phyloP scores from a whole-genome alignment of 805 yeast species.

The Schwanniomyces yamadae region DNA sequence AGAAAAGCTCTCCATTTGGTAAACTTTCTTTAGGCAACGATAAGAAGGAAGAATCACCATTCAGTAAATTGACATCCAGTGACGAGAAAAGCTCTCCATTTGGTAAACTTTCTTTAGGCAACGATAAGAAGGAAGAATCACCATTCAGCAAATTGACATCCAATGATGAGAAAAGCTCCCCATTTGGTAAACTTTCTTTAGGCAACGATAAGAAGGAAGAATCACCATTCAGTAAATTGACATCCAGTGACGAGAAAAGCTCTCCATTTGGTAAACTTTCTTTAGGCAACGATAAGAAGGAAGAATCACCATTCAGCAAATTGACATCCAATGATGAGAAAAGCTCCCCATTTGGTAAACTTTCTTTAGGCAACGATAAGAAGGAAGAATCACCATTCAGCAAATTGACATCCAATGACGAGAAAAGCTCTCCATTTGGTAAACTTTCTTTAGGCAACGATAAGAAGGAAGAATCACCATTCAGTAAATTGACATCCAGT shows the following conservation, averaged over 20 bases:
- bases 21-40: neutral
- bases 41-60: constrained; percentile 4
- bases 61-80: constrained; percentile 2
- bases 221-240: neutral
- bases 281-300: neutral
- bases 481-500: neutral
- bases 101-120: neutral
- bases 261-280: neutral
- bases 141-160: neutral
- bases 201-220: neutral
- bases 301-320: constrained; percentile 8
- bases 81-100: neutral
- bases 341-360: neutral
- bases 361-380: neutral
- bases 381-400: neutral
- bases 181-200: neutral
- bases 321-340: neutral
- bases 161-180: neutral
- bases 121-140: neutral
- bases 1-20: neutral
- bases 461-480: neutral
- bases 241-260: neutral
- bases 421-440: neutral
- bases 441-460: neutral
- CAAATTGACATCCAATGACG: neutral